Base-by-base conservation (phyloP, 768 basidiomycete species). In the Terana coerulea region DNA sequence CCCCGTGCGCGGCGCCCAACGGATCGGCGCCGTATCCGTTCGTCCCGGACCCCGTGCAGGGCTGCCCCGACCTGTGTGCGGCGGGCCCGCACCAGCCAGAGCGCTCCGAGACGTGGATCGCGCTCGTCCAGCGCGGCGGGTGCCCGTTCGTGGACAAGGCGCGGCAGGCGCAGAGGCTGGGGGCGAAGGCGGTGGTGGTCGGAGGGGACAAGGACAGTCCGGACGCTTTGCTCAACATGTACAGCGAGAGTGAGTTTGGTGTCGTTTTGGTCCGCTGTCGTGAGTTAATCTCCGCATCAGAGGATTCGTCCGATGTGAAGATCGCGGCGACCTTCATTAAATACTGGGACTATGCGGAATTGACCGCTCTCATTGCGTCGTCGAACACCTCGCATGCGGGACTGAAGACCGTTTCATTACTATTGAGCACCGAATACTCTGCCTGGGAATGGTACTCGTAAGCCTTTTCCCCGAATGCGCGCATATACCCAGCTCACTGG, bases 371-470 rank as follows among this genome's bases (percentile, higher is more conserved):
- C 51, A 88, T 95, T 52, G 68, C 75, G 21, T 68, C 77, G 24
- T 90, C 87, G 31, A 91, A 90, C 52, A 86, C 87, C 3, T 86
- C 88, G 19, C 87, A 91, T 61, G 83, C 84, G 31, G 89, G 88
- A 35, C 61, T 91, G 43, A 78, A 74, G 36, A 91, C 90, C 0
- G 75, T 92, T 25, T 87, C 88, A 1, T 70, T 92, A 22, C 72
- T 86, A 52, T 85, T 92, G 60, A 88, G 80, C 12, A 83, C 86
- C 4, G 86, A 89, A 56, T 87, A 85, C 62, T 85, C 87, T 12
- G 80, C 85, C 36, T 94, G 91, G 85, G 90, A 93, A 63, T 95
- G 92, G 91, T 92, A 91, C 64, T 91, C 88, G 89, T 91, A 60
- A 83, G 79, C 58, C 49, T 37, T 37, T 19, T 37, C 43, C 24